A percentile compares a stretch with the other conserved stretches of the same genome.
These are phyloP conservation scores for Cardamine resedifolia DNA, from an alignment of 345 rosid genomes.

Conservation along the genomic window DNA sequence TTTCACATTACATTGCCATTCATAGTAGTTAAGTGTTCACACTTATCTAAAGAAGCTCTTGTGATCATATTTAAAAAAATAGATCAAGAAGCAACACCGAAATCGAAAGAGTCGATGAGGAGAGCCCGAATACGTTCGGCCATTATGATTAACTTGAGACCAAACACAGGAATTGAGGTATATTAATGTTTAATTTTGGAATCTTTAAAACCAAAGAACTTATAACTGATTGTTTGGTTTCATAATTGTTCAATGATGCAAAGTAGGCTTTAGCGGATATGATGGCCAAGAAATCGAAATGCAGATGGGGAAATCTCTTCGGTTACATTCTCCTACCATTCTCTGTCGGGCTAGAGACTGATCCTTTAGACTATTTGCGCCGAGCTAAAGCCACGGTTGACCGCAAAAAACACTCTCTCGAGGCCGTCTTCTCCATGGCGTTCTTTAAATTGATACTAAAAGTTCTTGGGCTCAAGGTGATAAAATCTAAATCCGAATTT, in stretches of 20 bases:
- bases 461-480: conserved; percentile 46
- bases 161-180: conserved; percentile 59
- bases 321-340: conserved; percentile 58
- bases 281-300: conserved; percentile 53
- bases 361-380: conserved; percentile 54
- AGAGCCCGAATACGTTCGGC: conserved; percentile 50
- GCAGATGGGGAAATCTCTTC: conserved; percentile 59
- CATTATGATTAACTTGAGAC: conserved; percentile 58
- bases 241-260: conserved; percentile 2
- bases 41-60: conserved; percentile 20
- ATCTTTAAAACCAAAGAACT: background rate
- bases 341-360: conserved; percentile 40
- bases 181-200: background rate
- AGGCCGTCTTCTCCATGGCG: conserved; percentile 48
- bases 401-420: conserved; percentile 58
- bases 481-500: conserved; percentile 9
- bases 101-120: conserved; percentile 33
- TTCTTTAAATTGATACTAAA: conserved; percentile 39
- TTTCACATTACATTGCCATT: background rate
- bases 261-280: conserved; percentile 52
- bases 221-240: background rate
- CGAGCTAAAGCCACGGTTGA: conserved; percentile 52
- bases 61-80: background rate
- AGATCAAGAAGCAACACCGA: conserved; percentile 36
- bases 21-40: background rate